Base-by-base conservation (phyloP, 805 yeast genomes). In the Wickerhamomyces rabaulensis region DNA sequence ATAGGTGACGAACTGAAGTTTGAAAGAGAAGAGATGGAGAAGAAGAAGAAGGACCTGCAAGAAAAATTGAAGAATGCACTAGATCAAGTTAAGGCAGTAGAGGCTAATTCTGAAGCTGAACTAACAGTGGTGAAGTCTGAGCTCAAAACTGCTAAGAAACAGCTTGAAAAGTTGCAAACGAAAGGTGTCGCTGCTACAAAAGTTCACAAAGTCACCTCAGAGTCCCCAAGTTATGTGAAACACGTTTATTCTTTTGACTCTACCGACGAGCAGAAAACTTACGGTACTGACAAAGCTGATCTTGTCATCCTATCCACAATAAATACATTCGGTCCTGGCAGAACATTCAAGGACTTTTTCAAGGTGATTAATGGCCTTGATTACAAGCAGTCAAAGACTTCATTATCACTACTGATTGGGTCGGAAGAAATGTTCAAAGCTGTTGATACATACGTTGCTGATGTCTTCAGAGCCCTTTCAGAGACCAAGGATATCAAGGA, bases 331-430 rank as follows among this genome's bases (percentile, higher is more conserved):
- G 59, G 57, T 6, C 25, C 20, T 15, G 44, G 33, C 2, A 39
- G 58, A 20, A 39, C 43, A 0, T 51, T 25, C 27, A 44, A 42
- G 10, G 54, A 55, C 26, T 55, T 57, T 38, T 27, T 55, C 10
- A 25, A 31, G 4, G 9, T 52, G 31, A 12, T 57, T 2, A 44
- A 44, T 20, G 26, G 15, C 1, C 9, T 57, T 4, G 47, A 45
- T 1, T 22, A 41, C n/a, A 44, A 42, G n/a, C 45, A 43, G 17
- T 36, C 49, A 3, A 48, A 47, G 39, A 49, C 54, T 1, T 52
- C 61, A 2, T 15, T 57, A 16, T 43, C 57, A 4, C 40, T 57
- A 7, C 38, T 55, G 25, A 47, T 55, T 17, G 44, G 53, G 9
- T 48, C 50, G 17, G 20, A 7, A 2, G 44, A 37, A 6, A 20